Conservation (phyloP, 2,329 filamentous ascomycete species). For the Ramichloridium luteum region DNA sequence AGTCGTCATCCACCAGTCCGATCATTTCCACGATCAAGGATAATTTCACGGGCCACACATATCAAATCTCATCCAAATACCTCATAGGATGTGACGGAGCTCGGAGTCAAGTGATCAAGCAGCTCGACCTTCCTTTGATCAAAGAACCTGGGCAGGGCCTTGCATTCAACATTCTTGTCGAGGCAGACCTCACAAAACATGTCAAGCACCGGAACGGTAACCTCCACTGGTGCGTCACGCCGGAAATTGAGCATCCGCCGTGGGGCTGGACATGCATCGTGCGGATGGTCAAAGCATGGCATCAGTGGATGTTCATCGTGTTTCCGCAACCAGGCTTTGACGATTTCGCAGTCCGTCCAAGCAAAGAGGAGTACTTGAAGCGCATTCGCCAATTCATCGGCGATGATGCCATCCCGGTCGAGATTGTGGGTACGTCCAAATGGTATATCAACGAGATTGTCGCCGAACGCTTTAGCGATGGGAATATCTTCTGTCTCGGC, state of each 20-base stretch:
- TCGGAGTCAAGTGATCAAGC: slow-evolving; percentile 33
- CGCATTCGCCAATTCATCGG: slow-evolving; percentile 42
- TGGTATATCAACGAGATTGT: slow-evolving; percentile 53
- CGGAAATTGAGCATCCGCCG: slow-evolving; percentile 35
- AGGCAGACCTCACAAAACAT: slow-evolving; percentile 40
- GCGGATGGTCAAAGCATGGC: slow-evolving; percentile 52
- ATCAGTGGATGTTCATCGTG: slow-evolving; percentile 43
- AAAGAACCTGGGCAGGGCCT: slow-evolving; percentile 33
- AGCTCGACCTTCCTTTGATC: slow-evolving; percentile 37
- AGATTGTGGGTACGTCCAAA: slow-evolving; percentile 43
- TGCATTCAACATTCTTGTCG: slow-evolving; percentile 39
- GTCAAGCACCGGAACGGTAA: slow-evolving; percentile 43
- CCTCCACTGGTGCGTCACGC: slow-evolving; percentile 49
- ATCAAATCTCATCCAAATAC: slow-evolving; percentile 41
- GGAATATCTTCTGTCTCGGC: slow-evolving; percentile 44
- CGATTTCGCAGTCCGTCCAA: slow-evolving; percentile 29
- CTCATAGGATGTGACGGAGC: slow-evolving; percentile 49
- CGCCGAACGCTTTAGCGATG: slow-evolving; percentile 41
- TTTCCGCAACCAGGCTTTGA: slow-evolving; percentile 31
- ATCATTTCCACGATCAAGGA: slow-evolving; percentile 29
- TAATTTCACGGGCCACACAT: slow-evolving; percentile 26
- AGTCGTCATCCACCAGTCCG: slow-evolving; percentile 9
- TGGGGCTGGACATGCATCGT: slow-evolving; percentile 41
- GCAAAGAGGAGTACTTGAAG: slow-evolving; percentile 35
- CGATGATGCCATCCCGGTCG: slow-evolving; percentile 38